Conservation (phyloP, 192 early-diverging fungal genomes). For the Coemansia asiatica region DNA sequence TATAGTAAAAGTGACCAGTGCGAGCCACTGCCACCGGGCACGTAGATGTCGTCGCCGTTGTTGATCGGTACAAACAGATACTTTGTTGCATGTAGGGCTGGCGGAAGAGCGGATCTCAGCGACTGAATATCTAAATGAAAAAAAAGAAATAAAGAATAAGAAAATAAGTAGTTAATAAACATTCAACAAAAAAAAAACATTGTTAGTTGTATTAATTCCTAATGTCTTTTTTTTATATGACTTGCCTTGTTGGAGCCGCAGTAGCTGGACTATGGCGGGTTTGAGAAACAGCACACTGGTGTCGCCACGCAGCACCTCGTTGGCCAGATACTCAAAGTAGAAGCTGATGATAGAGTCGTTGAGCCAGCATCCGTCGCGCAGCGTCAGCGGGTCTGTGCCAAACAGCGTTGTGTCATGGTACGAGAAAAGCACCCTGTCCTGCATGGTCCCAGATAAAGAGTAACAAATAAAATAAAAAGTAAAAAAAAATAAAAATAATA, state of each 20-base stretch:
- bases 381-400: constrained; percentile 27
- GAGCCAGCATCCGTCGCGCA: constrained; percentile 41
- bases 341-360: constrained; percentile 48
- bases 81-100: constrained; percentile 15
- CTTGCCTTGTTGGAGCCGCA: constrained; percentile 15
- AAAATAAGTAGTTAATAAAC: too few relatives aligned
- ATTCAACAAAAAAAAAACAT: too few relatives aligned
- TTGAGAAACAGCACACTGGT: constrained; percentile 35
- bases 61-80: constrained; percentile 37
- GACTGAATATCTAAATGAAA: constrained; percentile 5
- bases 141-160: too few relatives aligned
- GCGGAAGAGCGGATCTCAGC: constrained; percentile 15
- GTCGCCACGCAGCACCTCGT: constrained; percentile 34
- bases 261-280: constrained; percentile 28
- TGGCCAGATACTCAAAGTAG: constrained; percentile 48
- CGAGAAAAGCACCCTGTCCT: constrained; percentile 21
- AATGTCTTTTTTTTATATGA: background rate
- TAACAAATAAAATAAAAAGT: background rate
- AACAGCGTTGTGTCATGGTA: constrained; percentile 40
- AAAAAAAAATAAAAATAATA: background rate
- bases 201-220: background rate
- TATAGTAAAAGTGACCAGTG: constrained; percentile 50
- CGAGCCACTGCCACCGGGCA: constrained; percentile 4
- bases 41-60: constrained; percentile 16
- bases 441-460: background rate